Evolutionary conservation across 371 early-diverging fungal species (phyloP), one percentile per base, ranked within the genome.

Genomic region (Actinomortierella wolfii): DNA sequence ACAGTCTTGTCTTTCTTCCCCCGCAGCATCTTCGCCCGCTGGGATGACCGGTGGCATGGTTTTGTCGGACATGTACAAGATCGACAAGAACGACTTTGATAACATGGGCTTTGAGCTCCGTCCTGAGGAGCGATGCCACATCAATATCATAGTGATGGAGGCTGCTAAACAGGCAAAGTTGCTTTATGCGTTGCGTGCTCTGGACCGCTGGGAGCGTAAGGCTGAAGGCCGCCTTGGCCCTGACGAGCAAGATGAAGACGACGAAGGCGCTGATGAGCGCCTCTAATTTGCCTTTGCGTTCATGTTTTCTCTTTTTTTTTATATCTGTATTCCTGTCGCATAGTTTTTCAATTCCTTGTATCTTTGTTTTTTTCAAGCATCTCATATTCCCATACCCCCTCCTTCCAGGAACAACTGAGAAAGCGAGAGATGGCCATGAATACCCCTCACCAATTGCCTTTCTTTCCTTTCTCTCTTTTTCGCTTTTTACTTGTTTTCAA

Each of bases 41-140:
- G 11, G 4, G 7, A 4, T 11, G 4, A n/a, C 52, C 13, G 59
- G 55, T 34, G 40, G 59, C 42, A 25, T 24, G n/a, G 51, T 44
- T 18, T 46, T 69, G 15, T 60, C 61, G 2, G 70, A 69, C 23
- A 51, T 64, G 41, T 60, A 64, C 57, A 69, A 69, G 50, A 75
- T 87, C 18, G 69, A 66, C 49, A 67, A 58, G 47, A 68, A 67
- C 25, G 88, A 88, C 56, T 88, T 84, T 81, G 78, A 74, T 41
- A 81, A 82, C 56, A 78, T 85, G 75, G 87, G 84, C 17, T 75
- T 87, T 48, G 77, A 78, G 26, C 69, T 89, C 24, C 78, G 88
- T 24, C 80, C 85, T 3, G 88, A 89, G 63, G 89, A 89, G 61
- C 87, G 88, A 59, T 86, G 86, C 57, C 89, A 88, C 62, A 77